Percentiles rank a stretch among this genome's conserved stretches.
phyloP scores from a whole-genome alignment of 2,329 filamentous ascomycete species.

The Nemania abortiva region DNA sequence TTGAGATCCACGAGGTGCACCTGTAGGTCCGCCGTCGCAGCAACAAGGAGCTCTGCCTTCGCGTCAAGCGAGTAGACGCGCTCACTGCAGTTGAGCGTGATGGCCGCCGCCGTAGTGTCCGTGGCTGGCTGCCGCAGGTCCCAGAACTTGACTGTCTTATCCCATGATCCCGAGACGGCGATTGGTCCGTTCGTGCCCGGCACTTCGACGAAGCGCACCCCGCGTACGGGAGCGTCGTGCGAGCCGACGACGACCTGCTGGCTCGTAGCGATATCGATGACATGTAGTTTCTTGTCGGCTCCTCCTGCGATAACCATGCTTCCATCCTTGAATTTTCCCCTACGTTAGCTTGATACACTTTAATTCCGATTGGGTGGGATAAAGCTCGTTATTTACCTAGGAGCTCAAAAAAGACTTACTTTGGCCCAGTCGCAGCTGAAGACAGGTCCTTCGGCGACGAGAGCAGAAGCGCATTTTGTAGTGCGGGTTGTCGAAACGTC shows the following conservation, averaged over 20 bases:
- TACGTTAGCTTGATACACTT: slow-evolving; percentile 1
- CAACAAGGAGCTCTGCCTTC: slow-evolving; percentile 46
- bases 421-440: slow-evolving; percentile 55
- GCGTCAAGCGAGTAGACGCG: slow-evolving; percentile 59
- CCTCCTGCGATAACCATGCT: slow-evolving; percentile 50
- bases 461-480: slow-evolving; percentile 44
- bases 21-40: slow-evolving; percentile 50
- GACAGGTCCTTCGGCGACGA: slow-evolving; percentile 48
- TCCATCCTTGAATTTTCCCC: slow-evolving; percentile 49
- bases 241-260: slow-evolving; percentile 46
- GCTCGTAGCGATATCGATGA: slow-evolving; percentile 49
- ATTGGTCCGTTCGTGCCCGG: slow-evolving; percentile 43
- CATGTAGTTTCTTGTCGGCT: slow-evolving; percentile 50
- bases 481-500: slow-evolving; percentile 45
- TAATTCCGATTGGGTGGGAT: too few species aligned
- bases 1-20: slow-evolving; percentile 52
- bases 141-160: slow-evolving; percentile 69
- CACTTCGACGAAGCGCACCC: slow-evolving; percentile 51
- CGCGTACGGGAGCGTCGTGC: slow-evolving; percentile 51
- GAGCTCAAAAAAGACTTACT: slow-evolving; percentile 49
- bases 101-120: slow-evolving; percentile 51
- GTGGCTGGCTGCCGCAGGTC: slow-evolving; percentile 60
- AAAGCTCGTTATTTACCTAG: too few species aligned
- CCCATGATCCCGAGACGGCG: slow-evolving; percentile 61
- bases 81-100: slow-evolving; percentile 60